These are phyloP conservation scores for Mallotus japonicus DNA, from an alignment of 441 rosid species.

Conservation along the genomic window DNA sequence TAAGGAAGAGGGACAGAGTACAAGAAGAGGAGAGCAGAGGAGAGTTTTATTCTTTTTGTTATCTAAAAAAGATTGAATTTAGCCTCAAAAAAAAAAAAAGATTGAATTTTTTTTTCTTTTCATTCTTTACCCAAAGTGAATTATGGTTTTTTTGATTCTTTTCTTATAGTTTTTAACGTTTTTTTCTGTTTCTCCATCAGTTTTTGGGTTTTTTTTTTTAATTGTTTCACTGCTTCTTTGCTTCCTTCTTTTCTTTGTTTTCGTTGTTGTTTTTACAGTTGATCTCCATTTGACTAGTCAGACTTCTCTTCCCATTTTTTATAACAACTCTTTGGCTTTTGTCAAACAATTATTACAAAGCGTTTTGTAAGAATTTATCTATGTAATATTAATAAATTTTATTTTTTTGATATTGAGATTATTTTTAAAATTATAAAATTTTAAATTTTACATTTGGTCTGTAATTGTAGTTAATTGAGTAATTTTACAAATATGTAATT, in stretches of 20 bases:
- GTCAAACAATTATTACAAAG: not conserved
- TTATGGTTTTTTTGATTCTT: not conserved
- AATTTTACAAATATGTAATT: too few relatives aligned
- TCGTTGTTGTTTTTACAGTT: not conserved
- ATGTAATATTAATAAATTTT: too few relatives aligned
- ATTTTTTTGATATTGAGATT: too few relatives aligned
- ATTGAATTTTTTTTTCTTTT: too few relatives aligned
- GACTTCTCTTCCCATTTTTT: not conserved
- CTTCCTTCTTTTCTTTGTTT: not conserved
- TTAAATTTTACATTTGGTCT: too few relatives aligned
- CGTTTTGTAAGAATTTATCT: not conserved
- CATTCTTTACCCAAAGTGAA: too few relatives aligned
- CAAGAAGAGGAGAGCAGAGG: not conserved
- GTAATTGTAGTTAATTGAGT: too few relatives aligned
- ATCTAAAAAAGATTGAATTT: not conserved
- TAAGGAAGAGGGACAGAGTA: too few relatives aligned
- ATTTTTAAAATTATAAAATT: too few relatives aligned
- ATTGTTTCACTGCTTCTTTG: not conserved
- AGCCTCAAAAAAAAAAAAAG: too few relatives aligned
- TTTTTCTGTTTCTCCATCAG: not conserved
- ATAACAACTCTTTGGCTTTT: not conserved
- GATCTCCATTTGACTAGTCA: not conserved
- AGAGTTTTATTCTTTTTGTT: not conserved
- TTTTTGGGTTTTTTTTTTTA: not conserved
- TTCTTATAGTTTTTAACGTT: conserved; percentile 1